Percentiles rank a stretch among this genome's conserved stretches.
phyloP scores from a whole-genome alignment of 176 grass and related monocot species.

The Avena atlantica region DNA sequence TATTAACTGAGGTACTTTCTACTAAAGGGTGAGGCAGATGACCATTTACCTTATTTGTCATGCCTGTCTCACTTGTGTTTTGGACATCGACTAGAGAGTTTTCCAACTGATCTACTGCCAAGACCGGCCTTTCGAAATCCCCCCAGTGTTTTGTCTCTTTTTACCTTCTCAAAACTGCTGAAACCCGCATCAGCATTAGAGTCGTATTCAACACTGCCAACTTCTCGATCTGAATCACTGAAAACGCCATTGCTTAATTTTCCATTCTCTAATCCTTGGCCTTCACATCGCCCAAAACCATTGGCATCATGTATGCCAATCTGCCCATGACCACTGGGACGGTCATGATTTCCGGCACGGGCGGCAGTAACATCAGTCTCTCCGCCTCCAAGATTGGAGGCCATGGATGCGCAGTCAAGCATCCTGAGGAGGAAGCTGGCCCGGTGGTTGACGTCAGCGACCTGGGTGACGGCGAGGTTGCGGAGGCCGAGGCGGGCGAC shows the following conservation, averaged over 20 bases:
- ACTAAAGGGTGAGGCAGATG: not conserved
- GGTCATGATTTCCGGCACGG: not conserved
- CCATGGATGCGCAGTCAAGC: slow-evolving; percentile 21
- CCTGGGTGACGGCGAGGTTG: slow-evolving; percentile 61
- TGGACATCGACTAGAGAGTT: not conserved
- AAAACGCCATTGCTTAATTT: not conserved
- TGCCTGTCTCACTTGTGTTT: not conserved
- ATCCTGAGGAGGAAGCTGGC: slow-evolving; percentile 67
- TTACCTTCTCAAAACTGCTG: not conserved
- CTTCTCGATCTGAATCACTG: not conserved
- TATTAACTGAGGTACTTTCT: not conserved
- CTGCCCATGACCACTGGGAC: not conserved
- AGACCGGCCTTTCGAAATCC: slow-evolving; percentile 8
- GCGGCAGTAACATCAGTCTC: not conserved
- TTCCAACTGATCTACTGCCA: slow-evolving; percentile 4
- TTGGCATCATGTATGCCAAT: not conserved
- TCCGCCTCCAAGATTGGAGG: slow-evolving; percentile 35
- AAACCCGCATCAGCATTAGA: not conserved
- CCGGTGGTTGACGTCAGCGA: slow-evolving; percentile 76
- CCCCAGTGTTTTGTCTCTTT: not conserved
- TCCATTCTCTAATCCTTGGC: slow-evolving; percentile 1
- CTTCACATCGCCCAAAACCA: not conserved
- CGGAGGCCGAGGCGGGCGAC: slow-evolving; percentile 79
- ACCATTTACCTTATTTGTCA: slow-evolving; percentile 4
- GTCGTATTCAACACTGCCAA: not conserved